Conservation (phyloP, 495 filamentous ascomycete genomes). For the Chaetomium fimeti region DNA sequence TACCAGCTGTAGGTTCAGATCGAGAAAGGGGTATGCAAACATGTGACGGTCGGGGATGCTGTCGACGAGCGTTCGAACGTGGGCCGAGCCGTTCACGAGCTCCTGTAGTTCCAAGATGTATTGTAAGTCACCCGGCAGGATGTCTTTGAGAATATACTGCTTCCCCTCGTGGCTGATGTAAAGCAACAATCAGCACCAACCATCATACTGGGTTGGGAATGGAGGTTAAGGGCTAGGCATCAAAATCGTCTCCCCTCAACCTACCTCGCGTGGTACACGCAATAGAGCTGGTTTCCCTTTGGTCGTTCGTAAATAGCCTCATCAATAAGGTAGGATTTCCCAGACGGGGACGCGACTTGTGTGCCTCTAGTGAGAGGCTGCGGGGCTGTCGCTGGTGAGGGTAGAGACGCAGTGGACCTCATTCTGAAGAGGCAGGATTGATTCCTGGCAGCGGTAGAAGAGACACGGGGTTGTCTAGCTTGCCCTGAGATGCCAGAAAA, state of each 20-base stretch:
- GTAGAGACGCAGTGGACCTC: slow-evolving; percentile 2
- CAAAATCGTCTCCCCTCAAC: not conserved
- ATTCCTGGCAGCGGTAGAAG: not conserved
- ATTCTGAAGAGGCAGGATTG: not conserved
- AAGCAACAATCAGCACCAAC: slow-evolving; percentile 1
- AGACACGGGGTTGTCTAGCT: not conserved
- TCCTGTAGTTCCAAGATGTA: slow-evolving; percentile 10
- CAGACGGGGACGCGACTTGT: slow-evolving; percentile 3
- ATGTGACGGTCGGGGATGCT: slow-evolving; percentile 12
- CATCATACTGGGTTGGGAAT: not conserved
- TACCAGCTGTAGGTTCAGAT: slow-evolving; percentile 9
- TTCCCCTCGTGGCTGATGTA: slow-evolving; percentile 8
- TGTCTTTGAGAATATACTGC: slow-evolving; percentile 16
- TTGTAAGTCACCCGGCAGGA: slow-evolving; percentile 10
- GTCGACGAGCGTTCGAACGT: slow-evolving; percentile 15
- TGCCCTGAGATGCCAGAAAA: slow-evolving; percentile 2
- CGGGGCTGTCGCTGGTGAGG: slow-evolving; percentile 4
- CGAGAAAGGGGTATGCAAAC: slow-evolving; percentile 14
- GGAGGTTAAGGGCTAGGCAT: not conserved
- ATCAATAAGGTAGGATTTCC: slow-evolving; percentile 12
- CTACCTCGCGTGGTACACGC: slow-evolving; percentile 17
- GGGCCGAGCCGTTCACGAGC: slow-evolving; percentile 8
- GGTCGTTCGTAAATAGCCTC: slow-evolving; percentile 11
- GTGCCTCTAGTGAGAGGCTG: slow-evolving; percentile 12
- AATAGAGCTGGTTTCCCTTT: slow-evolving; percentile 6